Base-by-base conservation (phyloP, 1,139 yeast species). In the Debaryomyces subglobosus region DNA sequence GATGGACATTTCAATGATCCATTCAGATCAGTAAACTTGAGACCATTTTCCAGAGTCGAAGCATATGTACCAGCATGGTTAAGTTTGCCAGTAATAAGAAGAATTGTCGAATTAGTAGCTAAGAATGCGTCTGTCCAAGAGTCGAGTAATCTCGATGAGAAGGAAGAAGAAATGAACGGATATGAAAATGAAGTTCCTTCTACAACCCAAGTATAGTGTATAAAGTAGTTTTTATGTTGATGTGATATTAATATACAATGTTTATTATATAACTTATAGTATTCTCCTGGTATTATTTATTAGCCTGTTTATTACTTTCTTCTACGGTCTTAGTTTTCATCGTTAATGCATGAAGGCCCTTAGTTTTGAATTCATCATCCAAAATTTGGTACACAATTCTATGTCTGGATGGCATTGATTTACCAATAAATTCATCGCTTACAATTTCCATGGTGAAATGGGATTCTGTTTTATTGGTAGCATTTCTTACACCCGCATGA, bases 11-110 rank as follows among this genome's bases (percentile, higher is more conserved):
- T 87, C 63, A 85, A 85, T 51, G 95, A 87, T 71, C 95, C 95
- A 54, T 94, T 92, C 68, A 90, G 96, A 73, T 80, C 85, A 53
- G 87, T 90, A 49, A 88, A 83, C 51, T 86, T 95, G 43, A 82
- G 99, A 60, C 92, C 90, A 48, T 85, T 94, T 68, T 84, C 89
- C 49, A 82, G 91, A 63, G 92, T 95, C 45, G 98, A 94, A 70
- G 96, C 97, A 1, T 94, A 92, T 63, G 96, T 95, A 53, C 99
- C 99, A 37, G 95, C 96, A 2, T 89, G 96, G 90, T 76, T 92
- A 69, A 89, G 87, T 56, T 82, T 91, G 56, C 98, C 98, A 40
- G 86, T 83, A 35, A 85, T 95, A 43, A 87, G 96, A 73, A 80
- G 95, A 67, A 84, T 94, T 47, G 90, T 92, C 38, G 97, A 91